These are phyloP conservation scores for Eucommia ulmoides DNA, from an alignment of 257 asterid genomes.

Conservation along the genomic window DNA sequence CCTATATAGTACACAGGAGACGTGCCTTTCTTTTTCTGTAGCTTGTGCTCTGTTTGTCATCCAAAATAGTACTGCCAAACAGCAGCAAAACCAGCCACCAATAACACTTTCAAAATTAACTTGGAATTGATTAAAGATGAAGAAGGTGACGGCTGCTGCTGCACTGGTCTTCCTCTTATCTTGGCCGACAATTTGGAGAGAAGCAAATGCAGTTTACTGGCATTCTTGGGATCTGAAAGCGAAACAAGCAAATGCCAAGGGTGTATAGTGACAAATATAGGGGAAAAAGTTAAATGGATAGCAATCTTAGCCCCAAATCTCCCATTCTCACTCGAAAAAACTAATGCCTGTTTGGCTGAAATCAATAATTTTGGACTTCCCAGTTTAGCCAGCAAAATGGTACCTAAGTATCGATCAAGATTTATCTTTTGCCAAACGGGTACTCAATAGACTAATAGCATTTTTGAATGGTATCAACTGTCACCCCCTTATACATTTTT, in stretches of 20 bases:
- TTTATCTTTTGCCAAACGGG: neutral
- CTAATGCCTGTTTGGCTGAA: neutral
- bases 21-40: conserved; percentile 1
- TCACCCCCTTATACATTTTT: neutral
- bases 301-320: neutral
- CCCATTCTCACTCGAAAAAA: neutral
- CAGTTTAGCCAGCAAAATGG: neutral
- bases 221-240: conserved; percentile 34
- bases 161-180: conserved; percentile 44
- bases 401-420: neutral
- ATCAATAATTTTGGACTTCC: no score
- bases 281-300: neutral
- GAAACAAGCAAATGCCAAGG: conserved; percentile 9
- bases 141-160: conserved; percentile 29
- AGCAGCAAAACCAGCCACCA: conserved; percentile 54
- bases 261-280: neutral
- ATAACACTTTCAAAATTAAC: conserved; percentile 42
- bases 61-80: conserved; percentile 65
- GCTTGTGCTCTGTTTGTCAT: conserved; percentile 23
- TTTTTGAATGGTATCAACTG: neutral
- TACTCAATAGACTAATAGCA: neutral
- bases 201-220: conserved; percentile 33
- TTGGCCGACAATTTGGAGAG: conserved; percentile 47
- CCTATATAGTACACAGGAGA: conserved; percentile 18
- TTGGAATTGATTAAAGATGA: conserved; percentile 33